phyloP scores from a whole-genome alignment of 305 asterid genomes.

The Solanum aculeatissimum region DNA sequence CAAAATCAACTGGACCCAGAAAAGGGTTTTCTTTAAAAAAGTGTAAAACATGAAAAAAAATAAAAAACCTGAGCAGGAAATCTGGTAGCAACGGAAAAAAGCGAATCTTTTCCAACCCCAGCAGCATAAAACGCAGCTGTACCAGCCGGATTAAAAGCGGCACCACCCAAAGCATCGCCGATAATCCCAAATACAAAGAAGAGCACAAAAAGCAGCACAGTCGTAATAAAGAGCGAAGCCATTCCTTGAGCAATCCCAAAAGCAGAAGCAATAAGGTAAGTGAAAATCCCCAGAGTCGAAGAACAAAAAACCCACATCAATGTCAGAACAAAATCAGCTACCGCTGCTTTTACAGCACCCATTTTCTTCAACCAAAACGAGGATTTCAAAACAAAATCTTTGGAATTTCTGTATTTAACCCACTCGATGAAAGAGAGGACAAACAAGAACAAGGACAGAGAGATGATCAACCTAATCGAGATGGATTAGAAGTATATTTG shows the following conservation, averaged over 20 bases:
- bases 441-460: background rate
- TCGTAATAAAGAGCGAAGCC: constrained; percentile 17
- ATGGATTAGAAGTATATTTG: background rate
- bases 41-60: background rate
- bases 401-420: background rate
- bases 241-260: constrained; percentile 32
- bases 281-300: constrained; percentile 48
- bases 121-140: constrained; percentile 78
- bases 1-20: background rate
- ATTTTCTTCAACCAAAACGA: background rate
- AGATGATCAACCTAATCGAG: background rate
- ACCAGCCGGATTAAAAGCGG: constrained; percentile 82
- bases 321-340: constrained; percentile 63
- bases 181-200: constrained; percentile 58
- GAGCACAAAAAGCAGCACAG: constrained; percentile 34
- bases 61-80: constrained; percentile 80
- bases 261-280: constrained; percentile 33
- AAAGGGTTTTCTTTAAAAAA: background rate
- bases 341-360: constrained; percentile 53
- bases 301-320: constrained; percentile 80
- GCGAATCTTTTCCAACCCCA: constrained; percentile 58
- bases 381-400: background rate
- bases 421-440: background rate
- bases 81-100: constrained; percentile 58
- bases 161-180: constrained; percentile 71